Conservation (phyloP, 2,329 filamentous ascomycete genomes). For the Teratosphaeria zuluensis region DNA sequence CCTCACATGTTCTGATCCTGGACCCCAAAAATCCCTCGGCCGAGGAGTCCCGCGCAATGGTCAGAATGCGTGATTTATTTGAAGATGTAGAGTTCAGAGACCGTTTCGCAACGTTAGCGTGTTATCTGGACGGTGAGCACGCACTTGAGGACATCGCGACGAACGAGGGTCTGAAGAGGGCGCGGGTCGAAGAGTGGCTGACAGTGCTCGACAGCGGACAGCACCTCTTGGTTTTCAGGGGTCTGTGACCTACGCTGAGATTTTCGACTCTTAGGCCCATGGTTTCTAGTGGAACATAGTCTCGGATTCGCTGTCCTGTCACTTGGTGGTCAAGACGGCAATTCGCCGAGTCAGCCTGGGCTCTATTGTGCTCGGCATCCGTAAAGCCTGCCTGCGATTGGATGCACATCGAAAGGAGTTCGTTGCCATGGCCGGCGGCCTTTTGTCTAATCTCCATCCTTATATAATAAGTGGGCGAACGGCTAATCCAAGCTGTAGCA, state of each 20-base stretch:
- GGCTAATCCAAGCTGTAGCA: no score
- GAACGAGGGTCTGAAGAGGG: slow-evolving; percentile 72
- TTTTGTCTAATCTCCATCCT: no score
- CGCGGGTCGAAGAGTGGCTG: slow-evolving; percentile 46
- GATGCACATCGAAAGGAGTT: no score
- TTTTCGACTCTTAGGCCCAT: no score
- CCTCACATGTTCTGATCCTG: slow-evolving; percentile 8
- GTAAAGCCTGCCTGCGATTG: no score
- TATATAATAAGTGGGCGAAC: no score
- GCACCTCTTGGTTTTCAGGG: slow-evolving; percentile 8
- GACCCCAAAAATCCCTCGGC: slow-evolving; percentile 9
- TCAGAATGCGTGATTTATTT: slow-evolving; percentile 6
- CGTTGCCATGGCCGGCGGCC: no score
- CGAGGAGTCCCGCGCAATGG: slow-evolving; percentile 10
- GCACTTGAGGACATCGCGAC: slow-evolving; percentile 79
- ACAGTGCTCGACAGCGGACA: slow-evolving; percentile 61
- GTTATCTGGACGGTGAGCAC: slow-evolving; percentile 79
- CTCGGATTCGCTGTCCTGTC: no score
- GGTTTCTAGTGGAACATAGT: no score
- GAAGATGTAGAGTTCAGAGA: slow-evolving; percentile 48
- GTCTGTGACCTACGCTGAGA: neutral
- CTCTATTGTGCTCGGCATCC: no score
- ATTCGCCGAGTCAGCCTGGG: no score
- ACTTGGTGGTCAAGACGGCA: no score
- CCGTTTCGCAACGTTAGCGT: slow-evolving; percentile 64